phyloP scores from a whole-genome alignment of 169 alveolate genomes.

The Blepharisma undulans region DNA sequence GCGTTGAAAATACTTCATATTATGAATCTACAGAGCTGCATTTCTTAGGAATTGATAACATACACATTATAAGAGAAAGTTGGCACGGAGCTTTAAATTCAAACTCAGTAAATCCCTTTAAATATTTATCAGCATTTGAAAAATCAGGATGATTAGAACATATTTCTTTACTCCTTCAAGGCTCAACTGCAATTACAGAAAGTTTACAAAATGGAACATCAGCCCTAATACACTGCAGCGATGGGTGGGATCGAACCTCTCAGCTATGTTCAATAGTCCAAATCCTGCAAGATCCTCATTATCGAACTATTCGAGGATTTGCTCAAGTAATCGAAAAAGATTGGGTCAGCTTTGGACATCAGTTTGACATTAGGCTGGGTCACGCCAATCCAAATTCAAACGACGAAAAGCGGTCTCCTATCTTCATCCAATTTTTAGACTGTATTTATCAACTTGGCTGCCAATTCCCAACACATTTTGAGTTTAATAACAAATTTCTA shows the following conservation, averaged over 20 bases:
- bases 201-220: background rate
- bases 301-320: slow-evolving; percentile 86
- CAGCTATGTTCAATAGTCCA: slow-evolving; percentile 77
- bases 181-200: slow-evolving; percentile 1
- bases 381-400: background rate
- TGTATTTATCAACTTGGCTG: slow-evolving; percentile 8
- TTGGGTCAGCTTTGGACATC: slow-evolving; percentile 88
- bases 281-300: slow-evolving; percentile 80
- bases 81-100: background rate
- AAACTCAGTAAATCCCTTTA: background rate
- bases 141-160: slow-evolving; percentile 40
- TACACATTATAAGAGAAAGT: slow-evolving; percentile 33
- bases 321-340: slow-evolving; percentile 83
- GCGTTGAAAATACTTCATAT: slow-evolving; percentile 10
- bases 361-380: slow-evolving; percentile 82
- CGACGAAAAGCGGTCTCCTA: slow-evolving; percentile 40
- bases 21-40: slow-evolving; percentile 37
- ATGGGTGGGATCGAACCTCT: slow-evolving; percentile 94
- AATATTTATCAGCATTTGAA: slow-evolving; percentile 28
- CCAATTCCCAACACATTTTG: slow-evolving; percentile 43
- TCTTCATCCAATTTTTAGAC: slow-evolving; percentile 30
- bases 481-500: background rate
- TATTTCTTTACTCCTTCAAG: background rate
- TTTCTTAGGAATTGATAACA: slow-evolving; percentile 24
- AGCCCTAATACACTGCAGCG: slow-evolving; percentile 89